Conservation (phyloP, 163 green algal genomes). For the Prototheca wickerhamii region DNA sequence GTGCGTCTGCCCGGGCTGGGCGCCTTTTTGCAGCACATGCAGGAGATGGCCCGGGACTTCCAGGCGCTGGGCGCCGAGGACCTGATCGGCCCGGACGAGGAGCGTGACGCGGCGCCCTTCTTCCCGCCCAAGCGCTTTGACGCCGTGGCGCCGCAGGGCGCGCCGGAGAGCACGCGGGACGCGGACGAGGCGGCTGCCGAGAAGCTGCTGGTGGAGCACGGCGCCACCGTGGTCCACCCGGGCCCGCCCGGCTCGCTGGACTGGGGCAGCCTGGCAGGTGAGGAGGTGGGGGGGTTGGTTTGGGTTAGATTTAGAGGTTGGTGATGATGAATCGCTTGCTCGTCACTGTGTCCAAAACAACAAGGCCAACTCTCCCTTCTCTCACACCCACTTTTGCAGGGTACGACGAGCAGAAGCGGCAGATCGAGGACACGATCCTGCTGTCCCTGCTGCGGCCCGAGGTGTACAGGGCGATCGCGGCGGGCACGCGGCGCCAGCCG, state of each 20-base stretch:
- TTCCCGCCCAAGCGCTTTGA: constrained; percentile 19
- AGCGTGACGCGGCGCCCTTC: constrained; percentile 17
- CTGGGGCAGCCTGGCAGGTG: constrained; percentile 46
- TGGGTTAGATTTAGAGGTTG: neutral
- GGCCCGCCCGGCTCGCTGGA: constrained; percentile 24
- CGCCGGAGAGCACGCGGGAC: neutral
- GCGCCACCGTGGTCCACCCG: constrained; percentile 17
- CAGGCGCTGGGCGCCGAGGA: neutral
- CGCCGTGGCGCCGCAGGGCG: constrained; percentile 7
- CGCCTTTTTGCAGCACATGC: constrained; percentile 14
- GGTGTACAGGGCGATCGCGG: constrained; percentile 50
- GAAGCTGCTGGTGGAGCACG: constrained; percentile 30
- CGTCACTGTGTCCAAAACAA: too few species aligned
- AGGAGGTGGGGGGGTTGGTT: neutral
- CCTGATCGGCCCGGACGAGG: neutral
- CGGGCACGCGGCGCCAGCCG: constrained; percentile 46
- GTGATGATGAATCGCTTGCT: too few species aligned
- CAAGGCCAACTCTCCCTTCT: too few species aligned
- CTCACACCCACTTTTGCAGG: too few species aligned
- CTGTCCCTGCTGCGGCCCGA: constrained; percentile 71
- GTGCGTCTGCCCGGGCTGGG: neutral
- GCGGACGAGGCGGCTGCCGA: constrained; percentile 14
- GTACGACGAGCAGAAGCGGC: constrained; percentile 79
- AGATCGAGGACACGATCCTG: constrained; percentile 86
- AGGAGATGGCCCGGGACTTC: constrained; percentile 13